These are phyloP conservation scores for Leccinum variabile DNA, from an alignment of 1,284 basidiomycete genomes.

Conservation along the genomic window DNA sequence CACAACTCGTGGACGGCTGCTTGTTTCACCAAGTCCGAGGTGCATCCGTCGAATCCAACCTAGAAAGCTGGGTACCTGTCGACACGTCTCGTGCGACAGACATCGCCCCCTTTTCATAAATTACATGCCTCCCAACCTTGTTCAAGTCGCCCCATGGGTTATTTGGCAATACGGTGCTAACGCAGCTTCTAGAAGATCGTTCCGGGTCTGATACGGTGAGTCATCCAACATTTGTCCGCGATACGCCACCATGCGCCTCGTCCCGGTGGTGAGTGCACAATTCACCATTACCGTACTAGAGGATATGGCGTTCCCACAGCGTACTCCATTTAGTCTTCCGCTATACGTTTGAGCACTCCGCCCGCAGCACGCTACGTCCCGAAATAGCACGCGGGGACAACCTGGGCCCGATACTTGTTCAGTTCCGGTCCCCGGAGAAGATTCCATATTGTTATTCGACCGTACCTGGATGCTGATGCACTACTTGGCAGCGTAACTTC, in stretches of 20 bases:
- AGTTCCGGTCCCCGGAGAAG: not conserved
- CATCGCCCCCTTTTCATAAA: slow-evolving; percentile 2
- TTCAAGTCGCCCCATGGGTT: slow-evolving; percentile 14
- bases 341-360: not conserved
- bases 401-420: not conserved
- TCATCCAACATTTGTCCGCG: not conserved
- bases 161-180: not conserved
- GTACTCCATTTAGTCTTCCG: slow-evolving; percentile 13
- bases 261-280: not conserved
- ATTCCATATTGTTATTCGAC: slow-evolving; percentile 4
- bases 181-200: slow-evolving; percentile 1
- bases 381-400: slow-evolving; percentile 4
- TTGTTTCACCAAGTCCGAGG: slow-evolving; percentile 1
- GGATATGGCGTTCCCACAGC: slow-evolving; percentile 1
- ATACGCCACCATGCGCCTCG: slow-evolving; percentile 6
- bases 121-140: slow-evolving; percentile 2
- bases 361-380: not conserved
- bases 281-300: not conserved
- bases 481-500: not conserved
- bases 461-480: not conserved
- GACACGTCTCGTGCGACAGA: not conserved
- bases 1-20: not conserved
- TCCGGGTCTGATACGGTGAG: not conserved
- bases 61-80: slow-evolving; percentile 7
- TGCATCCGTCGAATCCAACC: not conserved